Evolutionary conservation across 768 basidiomycete species (phyloP).

Genomic region (Suillus decipiens): DNA sequence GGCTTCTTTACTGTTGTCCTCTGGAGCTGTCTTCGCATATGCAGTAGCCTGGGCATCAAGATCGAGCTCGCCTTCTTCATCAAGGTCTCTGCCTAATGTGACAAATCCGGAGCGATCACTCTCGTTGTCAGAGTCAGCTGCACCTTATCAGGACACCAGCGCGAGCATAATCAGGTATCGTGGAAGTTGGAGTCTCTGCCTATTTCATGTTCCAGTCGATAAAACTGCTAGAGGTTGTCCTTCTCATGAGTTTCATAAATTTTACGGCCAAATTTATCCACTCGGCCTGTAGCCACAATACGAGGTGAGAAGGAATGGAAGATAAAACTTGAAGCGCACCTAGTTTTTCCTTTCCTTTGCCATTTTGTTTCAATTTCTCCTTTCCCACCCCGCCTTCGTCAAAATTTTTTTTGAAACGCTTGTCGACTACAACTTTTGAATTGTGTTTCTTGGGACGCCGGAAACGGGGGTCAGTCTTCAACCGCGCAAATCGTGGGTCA

Average conservation of each 20-base stretch:
- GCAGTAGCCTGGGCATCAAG: conserved; percentile 74
- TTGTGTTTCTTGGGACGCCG: conserved; percentile 77
- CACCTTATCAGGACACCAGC: conserved; percentile 72
- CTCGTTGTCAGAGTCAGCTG: conserved; percentile 42
- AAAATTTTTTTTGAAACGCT: conserved; percentile 78
- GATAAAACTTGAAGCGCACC: conserved; percentile 16
- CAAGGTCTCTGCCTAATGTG: conserved; percentile 48
- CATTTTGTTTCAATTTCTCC: conserved; percentile 36
- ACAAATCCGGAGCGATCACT: conserved; percentile 51
- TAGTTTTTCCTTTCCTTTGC: conserved; percentile 22
- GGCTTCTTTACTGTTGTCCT: conserved; percentile 40
- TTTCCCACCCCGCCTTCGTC: conserved; percentile 39
- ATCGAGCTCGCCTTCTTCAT: conserved; percentile 59
- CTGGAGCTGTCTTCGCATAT: conserved; percentile 51
- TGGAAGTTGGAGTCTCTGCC: conserved; percentile 26
- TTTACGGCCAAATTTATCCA: conserved; percentile 89
- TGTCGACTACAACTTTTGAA: conserved; percentile 85
- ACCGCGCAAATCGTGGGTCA: conserved; percentile 82
- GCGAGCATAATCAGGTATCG: conserved; percentile 76
- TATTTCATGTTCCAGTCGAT: conserved; percentile 60
- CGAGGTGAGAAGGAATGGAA: conserved; percentile 4
- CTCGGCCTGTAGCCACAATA: conserved; percentile 44
- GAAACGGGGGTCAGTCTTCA: conserved; percentile 93
- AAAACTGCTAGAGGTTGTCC: conserved; percentile 79
- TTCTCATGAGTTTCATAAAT: conserved; percentile 68